A percentile compares a stretch with the other conserved stretches of the same genome.
phyloP scores from a whole-genome alignment of 1,139 yeast genomes.

The Groenewaldozyma auringiensis region DNA sequence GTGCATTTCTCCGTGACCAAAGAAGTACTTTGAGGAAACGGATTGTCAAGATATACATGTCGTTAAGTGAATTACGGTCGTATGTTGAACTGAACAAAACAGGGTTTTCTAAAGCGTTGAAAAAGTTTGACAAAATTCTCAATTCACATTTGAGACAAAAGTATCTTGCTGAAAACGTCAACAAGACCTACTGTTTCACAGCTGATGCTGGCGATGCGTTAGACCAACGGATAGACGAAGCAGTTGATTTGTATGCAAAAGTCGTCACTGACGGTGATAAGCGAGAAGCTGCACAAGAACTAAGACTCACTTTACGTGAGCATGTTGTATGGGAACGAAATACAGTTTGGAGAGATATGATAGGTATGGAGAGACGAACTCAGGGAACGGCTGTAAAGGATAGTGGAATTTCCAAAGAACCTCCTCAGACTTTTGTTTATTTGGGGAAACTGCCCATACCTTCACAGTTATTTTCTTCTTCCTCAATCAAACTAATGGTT shows the following conservation, averaged over 20 bases:
- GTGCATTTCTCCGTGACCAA: slow-evolving; percentile 11
- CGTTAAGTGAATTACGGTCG: slow-evolving; percentile 75
- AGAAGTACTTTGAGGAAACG: slow-evolving; percentile 62
- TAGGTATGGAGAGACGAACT: slow-evolving; percentile 71
- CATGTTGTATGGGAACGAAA: slow-evolving; percentile 95
- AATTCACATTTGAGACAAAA: slow-evolving; percentile 49
- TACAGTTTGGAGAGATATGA: slow-evolving; percentile 96
- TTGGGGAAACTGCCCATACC: slow-evolving; percentile 19
- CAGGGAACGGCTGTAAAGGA: slow-evolving; percentile 28
- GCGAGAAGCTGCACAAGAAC: slow-evolving; percentile 54
- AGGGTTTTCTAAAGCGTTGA: slow-evolving; percentile 81
- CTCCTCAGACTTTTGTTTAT: slow-evolving; percentile 10
- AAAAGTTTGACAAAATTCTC: slow-evolving; percentile 82
- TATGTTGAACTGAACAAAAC: slow-evolving; percentile 75
- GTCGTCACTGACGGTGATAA: slow-evolving; percentile 37
- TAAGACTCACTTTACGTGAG: slow-evolving; percentile 72
- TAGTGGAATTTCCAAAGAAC: slow-evolving; percentile 4
- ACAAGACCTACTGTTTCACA: slow-evolving; percentile 40
- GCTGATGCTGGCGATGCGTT: slow-evolving; percentile 40
- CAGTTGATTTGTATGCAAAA: slow-evolving; percentile 45
- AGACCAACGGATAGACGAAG: slow-evolving; percentile 41
- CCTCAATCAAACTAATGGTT: slow-evolving; percentile 30
- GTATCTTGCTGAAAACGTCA: slow-evolving; percentile 33
- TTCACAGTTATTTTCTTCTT: slow-evolving; percentile 15
- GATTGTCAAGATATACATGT: slow-evolving; percentile 58